Evolutionary conservation across 1,284 basidiomycete species (phyloP), one percentile per base, ranked within the genome.

Genomic region (Papiliotrema nemorosa): DNA sequence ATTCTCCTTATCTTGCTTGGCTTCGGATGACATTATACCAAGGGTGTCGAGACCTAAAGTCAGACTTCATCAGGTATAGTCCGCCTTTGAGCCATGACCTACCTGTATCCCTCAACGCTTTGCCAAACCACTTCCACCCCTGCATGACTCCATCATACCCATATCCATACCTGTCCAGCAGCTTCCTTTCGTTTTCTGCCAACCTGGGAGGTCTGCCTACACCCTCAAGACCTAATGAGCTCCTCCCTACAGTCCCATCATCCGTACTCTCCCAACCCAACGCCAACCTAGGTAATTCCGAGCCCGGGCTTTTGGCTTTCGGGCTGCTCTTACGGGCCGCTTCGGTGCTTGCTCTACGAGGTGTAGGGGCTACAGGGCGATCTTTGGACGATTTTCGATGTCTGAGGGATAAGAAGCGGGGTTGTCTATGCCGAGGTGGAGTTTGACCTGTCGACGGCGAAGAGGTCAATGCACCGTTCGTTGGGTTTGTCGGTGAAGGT

Each of bases 41-140:
- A 50, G 49, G 3, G 54, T 55, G 37, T 61, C 54, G 22, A 59
- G 52, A 39, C 60, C 64, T 66, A 43, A 18, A n/a, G n/a, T 35
- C 14, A 34, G n/a, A 49, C 10, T n/a, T n/a, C 29, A 31, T 31
- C 29, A 31, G 29, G 9, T 14, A 31, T 31, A 48, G 40, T 40
- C 31, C 21, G 40, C 47, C 21, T 29, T 34, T 5, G n/a, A 16
- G 37, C 35, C 27, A n/a, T 24, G 27, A 58, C 63, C 49, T 49
- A 72, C 69, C 65, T 35, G 50, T 53, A 24, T 58, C 52, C 38
- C 38, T 56, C 24, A 71, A 52, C n/a, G 60, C 62, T 14, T 54
- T 47, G 2, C 67, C 67, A 18, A 71, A 54, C 39, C 58, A 52
- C n/a, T 60, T 58, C 67, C 66, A 69, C 10, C 55, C 63, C 4